phyloP scores from a whole-genome alignment of 257 asterid genomes.

The Fraxinus cuspidata region DNA sequence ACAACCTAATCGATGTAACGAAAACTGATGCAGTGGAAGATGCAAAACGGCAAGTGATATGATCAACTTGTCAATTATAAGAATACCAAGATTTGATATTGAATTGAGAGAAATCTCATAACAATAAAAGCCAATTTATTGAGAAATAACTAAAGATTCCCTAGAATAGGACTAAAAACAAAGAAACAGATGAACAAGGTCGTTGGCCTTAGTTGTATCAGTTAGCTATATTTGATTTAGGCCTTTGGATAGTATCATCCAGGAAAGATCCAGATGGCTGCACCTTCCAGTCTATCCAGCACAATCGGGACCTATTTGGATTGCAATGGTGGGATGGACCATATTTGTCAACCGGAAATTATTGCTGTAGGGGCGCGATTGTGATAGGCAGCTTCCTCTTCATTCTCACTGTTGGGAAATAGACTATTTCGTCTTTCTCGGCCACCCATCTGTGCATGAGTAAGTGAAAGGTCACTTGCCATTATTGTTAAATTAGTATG shows the following conservation, averaged over 20 bases:
- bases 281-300: not conserved
- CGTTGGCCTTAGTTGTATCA: not conserved
- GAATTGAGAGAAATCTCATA: not conserved
- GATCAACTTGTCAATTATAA: not conserved
- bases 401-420: slow-evolving; percentile 92
- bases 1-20: not conserved
- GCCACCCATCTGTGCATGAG: slow-evolving; percentile 71
- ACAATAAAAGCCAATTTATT: not conserved
- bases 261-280: not conserved
- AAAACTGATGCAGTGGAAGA: not conserved
- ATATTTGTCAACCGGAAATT: slow-evolving; percentile 30
- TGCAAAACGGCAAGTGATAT: not conserved
- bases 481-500: too few species aligned
- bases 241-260: not conserved
- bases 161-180: not conserved
- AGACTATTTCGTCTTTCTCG: slow-evolving; percentile 73
- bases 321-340: slow-evolving; percentile 11
- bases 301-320: not conserved
- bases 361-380: slow-evolving; percentile 52
- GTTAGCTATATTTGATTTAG: not conserved
- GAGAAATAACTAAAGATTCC: not conserved
- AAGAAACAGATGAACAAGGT: not conserved
- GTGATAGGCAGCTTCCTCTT: slow-evolving; percentile 87
- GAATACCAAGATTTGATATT: not conserved
- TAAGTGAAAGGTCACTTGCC: slow-evolving; percentile 31